These are phyloP conservation scores for Starmerella floris DNA, from an alignment of 805 yeast genomes.

Conservation along the genomic window DNA sequence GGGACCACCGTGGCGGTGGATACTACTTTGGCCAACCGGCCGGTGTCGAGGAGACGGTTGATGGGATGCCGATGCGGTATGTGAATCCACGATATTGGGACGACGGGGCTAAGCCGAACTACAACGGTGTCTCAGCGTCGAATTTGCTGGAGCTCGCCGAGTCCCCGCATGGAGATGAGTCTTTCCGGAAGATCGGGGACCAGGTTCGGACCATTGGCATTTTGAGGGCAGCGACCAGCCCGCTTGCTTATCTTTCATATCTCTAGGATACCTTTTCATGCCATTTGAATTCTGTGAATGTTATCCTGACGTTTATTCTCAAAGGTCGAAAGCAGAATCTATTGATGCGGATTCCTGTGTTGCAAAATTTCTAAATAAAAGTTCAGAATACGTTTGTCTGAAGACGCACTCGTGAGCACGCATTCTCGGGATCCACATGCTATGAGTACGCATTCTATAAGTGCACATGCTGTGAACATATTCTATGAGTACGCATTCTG, in stretches of 20 bases:
- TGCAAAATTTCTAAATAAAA: too few species aligned
- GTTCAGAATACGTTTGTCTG: too few species aligned
- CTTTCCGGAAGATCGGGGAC: neutral
- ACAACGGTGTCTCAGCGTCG: slow-evolving; percentile 27
- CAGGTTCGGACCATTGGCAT: neutral
- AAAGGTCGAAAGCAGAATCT: too few species aligned
- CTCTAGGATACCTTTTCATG: too few species aligned
- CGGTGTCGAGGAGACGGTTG: neutral
- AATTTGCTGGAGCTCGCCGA: slow-evolving; percentile 25
- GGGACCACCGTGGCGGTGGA: slow-evolving; percentile 27
- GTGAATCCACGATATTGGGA: slow-evolving; percentile 29
- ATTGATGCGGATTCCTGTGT: too few species aligned
- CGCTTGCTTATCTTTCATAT: slow-evolving; percentile 6
- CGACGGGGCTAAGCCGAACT: slow-evolving; percentile 30
- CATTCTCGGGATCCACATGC: too few species aligned
- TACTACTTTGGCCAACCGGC: slow-evolving; percentile 21
- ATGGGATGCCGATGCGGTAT: slow-evolving; percentile 21
- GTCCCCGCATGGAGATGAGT: neutral
- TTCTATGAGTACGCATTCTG: too few species aligned
- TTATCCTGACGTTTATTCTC: too few species aligned
- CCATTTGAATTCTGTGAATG: too few species aligned
- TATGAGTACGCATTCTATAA: too few species aligned
- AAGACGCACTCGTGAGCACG: too few species aligned
- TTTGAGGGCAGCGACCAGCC: neutral
- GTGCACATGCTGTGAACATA: too few species aligned